Base-by-base conservation (phyloP, 495 filamentous ascomycete species). In the Aspergillus avenaceus region DNA sequence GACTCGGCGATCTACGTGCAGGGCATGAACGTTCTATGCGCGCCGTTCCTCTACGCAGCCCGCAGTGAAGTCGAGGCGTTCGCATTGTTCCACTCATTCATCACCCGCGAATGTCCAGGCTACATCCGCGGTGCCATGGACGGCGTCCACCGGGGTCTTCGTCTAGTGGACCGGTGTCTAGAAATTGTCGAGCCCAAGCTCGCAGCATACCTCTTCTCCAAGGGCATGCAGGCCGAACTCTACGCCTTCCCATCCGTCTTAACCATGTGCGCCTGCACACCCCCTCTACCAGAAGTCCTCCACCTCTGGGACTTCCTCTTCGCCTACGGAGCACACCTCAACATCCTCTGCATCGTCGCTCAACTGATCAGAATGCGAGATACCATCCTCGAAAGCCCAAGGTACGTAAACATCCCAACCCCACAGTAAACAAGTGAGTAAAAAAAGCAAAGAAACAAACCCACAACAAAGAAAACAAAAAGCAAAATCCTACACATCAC, bases 1-100 rank as follows among this genome's bases (percentile, higher is more conserved):
- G 84, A 87, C 50, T 78, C 84, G 12, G 87, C 87, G 11, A 89
- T 88, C 45, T 99, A 99, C 64, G 95, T 97, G 5, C 93, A 99
- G 64, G 93, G 93, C 49, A 97, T 98, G 93, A 98, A 97, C 62
- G 92, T 97, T n/a, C 81, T 98, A n/a, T 91, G 89, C 28, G 93
- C 93, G 8, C 95, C 93, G 0, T 97, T 99, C 59, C 78, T 97
- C 34, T 99, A 99, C 67, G 90, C 91, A 3, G 91, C 93, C 14
- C 84, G 88, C 52, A 95, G 88, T 59, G 93, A 99, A 66, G 87
- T 90, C 0, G 90, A 99, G 64, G 93, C 95, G 9, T 97, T 96
- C 49, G 84, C 87, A 23, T 84, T 90, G 8, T 97, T 99, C 64
- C 82, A 95, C 60, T 82, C 83, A 32, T 91, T 96, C 53, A 83